Evolutionary conservation across 441 rosid genomes (phyloP).

Genomic region (Kokia cookei): DNA sequence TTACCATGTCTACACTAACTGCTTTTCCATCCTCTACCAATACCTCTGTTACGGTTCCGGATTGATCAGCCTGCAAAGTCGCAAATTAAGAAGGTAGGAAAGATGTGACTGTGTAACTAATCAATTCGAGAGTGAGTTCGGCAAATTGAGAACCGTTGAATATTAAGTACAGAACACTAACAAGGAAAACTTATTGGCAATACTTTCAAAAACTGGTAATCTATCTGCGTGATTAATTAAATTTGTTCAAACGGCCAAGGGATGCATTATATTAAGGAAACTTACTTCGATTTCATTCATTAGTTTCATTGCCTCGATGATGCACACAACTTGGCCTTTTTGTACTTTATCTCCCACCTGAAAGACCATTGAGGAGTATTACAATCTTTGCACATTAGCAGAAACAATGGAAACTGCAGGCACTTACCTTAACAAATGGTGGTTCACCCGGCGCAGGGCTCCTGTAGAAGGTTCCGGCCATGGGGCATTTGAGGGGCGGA

Average conservation of each 20-base stretch:
- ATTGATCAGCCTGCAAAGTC: conserved; percentile 75
- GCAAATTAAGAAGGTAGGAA: neutral
- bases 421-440: conserved; percentile 73
- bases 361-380: conserved; percentile 1
- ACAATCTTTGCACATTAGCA: neutral
- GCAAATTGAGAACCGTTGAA: no score
- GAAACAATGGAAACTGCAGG: neutral
- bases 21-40: conserved; percentile 76
- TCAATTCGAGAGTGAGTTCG: neutral
- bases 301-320: conserved; percentile 95
- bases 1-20: conserved; percentile 80
- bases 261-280: neutral
- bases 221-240: neutral
- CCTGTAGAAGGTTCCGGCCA: conserved; percentile 95
- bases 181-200: no score
- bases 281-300: conserved; percentile 98
- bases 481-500: conserved; percentile 74
- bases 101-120: neutral
- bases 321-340: conserved; percentile 93
- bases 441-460: conserved; percentile 89
- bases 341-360: conserved; percentile 96
- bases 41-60: conserved; percentile 79
- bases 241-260: neutral
- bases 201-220: neutral
- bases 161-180: no score